Conservation (phyloP, 108 stramenopile genomes). For the Nannochloropsis granulata region DNA sequence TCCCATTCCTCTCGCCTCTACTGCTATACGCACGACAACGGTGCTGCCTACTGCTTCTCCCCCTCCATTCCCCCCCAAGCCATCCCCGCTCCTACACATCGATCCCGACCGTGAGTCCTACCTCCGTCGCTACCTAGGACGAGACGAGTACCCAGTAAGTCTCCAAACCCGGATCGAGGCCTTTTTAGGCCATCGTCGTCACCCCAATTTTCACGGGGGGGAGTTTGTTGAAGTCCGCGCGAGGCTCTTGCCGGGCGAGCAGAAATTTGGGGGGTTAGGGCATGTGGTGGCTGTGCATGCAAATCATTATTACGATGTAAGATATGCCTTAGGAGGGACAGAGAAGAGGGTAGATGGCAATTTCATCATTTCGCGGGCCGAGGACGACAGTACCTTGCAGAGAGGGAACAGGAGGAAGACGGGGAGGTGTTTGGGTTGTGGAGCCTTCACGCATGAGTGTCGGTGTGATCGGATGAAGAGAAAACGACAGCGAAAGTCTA, state of each 20-base stretch:
- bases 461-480: not conserved
- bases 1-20: too few species aligned
- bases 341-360: not conserved
- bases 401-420: not conserved
- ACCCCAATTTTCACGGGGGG: not conserved
- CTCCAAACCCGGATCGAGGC: not conserved
- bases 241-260: not conserved
- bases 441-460: not conserved
- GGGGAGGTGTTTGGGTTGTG: not conserved
- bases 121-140: not conserved
- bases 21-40: too few species aligned
- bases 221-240: not conserved
- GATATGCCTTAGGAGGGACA: not conserved
- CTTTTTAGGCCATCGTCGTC: not conserved
- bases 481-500: not conserved
- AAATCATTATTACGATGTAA: not conserved
- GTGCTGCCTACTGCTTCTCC: not conserved
- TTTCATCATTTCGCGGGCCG: not conserved
- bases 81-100: not conserved
- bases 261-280: not conserved
- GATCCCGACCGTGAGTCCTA: not conserved
- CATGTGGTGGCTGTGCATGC: not conserved
- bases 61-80: not conserved
- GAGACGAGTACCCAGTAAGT: not conserved
- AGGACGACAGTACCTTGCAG: not conserved